These are phyloP conservation scores for Omphalotus guepiniiformis DNA, from an alignment of 768 basidiomycete species.

Conservation along the genomic window DNA sequence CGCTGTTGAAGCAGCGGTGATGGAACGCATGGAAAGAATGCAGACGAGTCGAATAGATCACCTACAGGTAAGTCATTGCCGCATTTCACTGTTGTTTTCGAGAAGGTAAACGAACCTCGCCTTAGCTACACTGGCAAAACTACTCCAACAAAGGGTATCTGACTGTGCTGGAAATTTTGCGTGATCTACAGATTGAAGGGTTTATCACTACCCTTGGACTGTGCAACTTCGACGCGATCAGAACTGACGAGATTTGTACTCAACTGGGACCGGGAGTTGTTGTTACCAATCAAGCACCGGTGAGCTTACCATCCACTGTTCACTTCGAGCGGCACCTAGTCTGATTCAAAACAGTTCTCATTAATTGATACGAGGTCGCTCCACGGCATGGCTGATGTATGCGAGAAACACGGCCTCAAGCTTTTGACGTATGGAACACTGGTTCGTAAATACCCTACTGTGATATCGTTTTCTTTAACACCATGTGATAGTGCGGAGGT, in stretches of 20 bases:
- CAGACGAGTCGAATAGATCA: conserved; percentile 56
- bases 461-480: conserved; percentile 9
- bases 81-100: neutral
- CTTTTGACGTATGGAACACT: conserved; percentile 80
- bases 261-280: conserved; percentile 65
- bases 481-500: conserved; percentile 63
- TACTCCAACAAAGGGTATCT: conserved; percentile 44
- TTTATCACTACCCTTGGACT: conserved; percentile 65
- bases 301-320: conserved; percentile 23
- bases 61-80: conserved; percentile 51
- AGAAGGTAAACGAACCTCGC: neutral
- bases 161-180: conserved; percentile 43
- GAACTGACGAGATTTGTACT: conserved; percentile 78
- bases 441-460: conserved; percentile 36
- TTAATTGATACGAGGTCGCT: conserved; percentile 75
- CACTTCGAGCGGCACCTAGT: conserved; percentile 1
- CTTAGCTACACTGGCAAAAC: conserved; percentile 82
- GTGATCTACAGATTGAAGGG: conserved; percentile 55
- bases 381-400: conserved; percentile 74
- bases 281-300: conserved; percentile 83
- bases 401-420: conserved; percentile 66
- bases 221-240: conserved; percentile 75
- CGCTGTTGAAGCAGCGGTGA: conserved; percentile 57
- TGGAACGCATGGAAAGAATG: conserved; percentile 71
- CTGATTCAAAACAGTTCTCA: conserved; percentile 64